These are phyloP conservation scores for Monascus purpureus DNA, from an alignment of 495 filamentous ascomycete genomes.

Conservation along the genomic window DNA sequence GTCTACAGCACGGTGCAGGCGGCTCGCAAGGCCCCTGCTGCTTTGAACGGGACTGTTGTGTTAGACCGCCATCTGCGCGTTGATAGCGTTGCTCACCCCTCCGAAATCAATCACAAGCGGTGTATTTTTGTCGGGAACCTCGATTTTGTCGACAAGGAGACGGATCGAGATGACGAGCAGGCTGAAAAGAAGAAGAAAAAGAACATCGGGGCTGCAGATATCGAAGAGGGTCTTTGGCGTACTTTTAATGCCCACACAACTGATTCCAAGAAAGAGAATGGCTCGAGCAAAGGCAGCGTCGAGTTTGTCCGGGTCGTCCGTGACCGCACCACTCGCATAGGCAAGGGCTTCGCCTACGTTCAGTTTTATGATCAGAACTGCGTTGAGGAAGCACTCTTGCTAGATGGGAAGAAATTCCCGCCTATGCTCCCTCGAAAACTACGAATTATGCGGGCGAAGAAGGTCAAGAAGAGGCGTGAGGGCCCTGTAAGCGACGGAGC, in stretches of 20 bases:
- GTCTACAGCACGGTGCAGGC: constrained; percentile 64
- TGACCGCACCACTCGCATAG: constrained; percentile 77
- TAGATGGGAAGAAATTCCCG: constrained; percentile 82
- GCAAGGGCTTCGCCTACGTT: constrained; percentile 96
- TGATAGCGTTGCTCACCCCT: constrained; percentile 79
- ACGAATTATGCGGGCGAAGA: constrained; percentile 73
- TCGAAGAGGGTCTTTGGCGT: constrained; percentile 92
- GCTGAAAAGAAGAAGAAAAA: constrained; percentile 47
- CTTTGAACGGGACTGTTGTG: constrained; percentile 71
- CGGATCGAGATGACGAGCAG: constrained; percentile 39
- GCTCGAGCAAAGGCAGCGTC: constrained; percentile 50
- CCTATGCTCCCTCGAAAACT: constrained; percentile 81
- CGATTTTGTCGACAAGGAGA: constrained; percentile 84
- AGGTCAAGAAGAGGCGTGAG: constrained; percentile 52
- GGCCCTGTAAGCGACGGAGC: constrained; percentile 20
- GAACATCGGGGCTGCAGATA: constrained; percentile 58
- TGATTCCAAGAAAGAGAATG: constrained; percentile 31
- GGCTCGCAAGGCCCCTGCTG: constrained; percentile 59
- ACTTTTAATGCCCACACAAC: constrained; percentile 46
- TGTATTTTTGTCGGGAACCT: constrained; percentile 97
- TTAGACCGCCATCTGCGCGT: constrained; percentile 83
- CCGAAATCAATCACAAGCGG: constrained; percentile 63
- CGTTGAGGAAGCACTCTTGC: constrained; percentile 76
- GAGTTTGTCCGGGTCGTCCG: constrained; percentile 91
- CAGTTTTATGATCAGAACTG: constrained; percentile 83